Conservation (phyloP, 345 rosid species). For the Ceriops decandra region DNA sequence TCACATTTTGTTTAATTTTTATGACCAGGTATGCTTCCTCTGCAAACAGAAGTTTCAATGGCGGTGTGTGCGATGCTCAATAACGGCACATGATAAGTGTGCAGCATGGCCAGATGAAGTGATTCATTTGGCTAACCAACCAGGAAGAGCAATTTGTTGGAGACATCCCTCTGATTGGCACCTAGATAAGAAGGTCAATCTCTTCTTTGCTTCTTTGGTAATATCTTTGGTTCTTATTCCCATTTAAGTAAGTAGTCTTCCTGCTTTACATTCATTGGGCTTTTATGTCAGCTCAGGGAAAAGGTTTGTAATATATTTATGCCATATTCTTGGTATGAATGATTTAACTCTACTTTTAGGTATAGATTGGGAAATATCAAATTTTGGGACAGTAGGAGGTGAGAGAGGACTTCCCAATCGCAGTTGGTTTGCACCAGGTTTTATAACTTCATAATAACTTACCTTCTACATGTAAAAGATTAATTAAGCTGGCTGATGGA, state of each 20-base stretch:
- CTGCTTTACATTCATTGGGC: not conserved
- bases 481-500: not conserved
- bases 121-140: slow-evolving; percentile 52
- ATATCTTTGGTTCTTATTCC: slow-evolving; percentile 2
- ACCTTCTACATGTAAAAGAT: not conserved
- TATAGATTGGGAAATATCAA: too few relatives aligned
- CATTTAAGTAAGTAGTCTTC: not conserved
- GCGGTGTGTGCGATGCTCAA: slow-evolving; percentile 65
- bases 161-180: slow-evolving; percentile 81
- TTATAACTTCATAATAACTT: not conserved
- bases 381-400: too few relatives aligned
- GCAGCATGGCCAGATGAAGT: slow-evolving; percentile 76
- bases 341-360: too few relatives aligned
- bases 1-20: slow-evolving; percentile 1
- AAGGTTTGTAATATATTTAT: too few relatives aligned
- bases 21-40: slow-evolving; percentile 66
- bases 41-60: slow-evolving; percentile 67
- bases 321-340: too few relatives aligned
- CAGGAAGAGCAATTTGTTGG: slow-evolving; percentile 83
- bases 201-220: slow-evolving; percentile 45
- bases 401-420: too few relatives aligned
- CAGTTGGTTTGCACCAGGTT: too few relatives aligned
- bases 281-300: too few relatives aligned
- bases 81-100: slow-evolving; percentile 77
- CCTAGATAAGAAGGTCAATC: slow-evolving; percentile 66